These are phyloP conservation scores for Pseudoperonospora humuli DNA, from an alignment of 352 stramenopile species.

Conservation along the genomic window DNA sequence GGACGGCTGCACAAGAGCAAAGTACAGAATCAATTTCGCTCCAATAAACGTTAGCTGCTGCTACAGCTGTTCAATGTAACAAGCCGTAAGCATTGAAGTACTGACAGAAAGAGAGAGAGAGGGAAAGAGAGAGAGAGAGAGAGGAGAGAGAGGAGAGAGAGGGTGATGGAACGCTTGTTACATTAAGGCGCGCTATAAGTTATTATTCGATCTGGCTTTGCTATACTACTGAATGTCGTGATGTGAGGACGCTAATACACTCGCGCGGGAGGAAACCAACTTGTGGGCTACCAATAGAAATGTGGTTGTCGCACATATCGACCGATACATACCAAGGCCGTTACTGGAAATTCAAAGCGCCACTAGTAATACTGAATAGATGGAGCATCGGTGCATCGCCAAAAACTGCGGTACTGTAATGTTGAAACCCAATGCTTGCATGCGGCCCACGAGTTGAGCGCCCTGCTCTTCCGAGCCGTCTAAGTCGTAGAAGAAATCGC, in stretches of 20 bases:
- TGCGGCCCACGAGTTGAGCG: slow-evolving; percentile 45
- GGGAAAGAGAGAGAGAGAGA: background rate
- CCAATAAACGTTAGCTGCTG: slow-evolving; percentile 15
- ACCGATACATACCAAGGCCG: slow-evolving; percentile 1
- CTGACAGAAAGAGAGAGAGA: slow-evolving; percentile 3
- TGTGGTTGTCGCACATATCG: slow-evolving; percentile 1
- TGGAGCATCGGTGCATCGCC: slow-evolving; percentile 52
- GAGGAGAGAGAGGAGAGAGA: too few species aligned
- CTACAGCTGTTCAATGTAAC: too few species aligned
- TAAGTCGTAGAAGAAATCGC: slow-evolving; percentile 61
- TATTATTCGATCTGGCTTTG: too few species aligned
- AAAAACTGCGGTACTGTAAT: slow-evolving; percentile 60
- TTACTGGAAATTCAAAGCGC: slow-evolving; percentile 30
- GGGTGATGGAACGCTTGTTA: too few species aligned
- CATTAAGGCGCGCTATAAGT: too few species aligned
- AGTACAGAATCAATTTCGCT: slow-evolving; percentile 43
- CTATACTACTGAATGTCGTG: too few species aligned
- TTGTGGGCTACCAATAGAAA: background rate
- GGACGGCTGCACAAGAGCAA: slow-evolving; percentile 34
- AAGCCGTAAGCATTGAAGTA: slow-evolving; percentile 1
- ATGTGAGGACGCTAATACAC: background rate
- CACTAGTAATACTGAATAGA: slow-evolving; percentile 60
- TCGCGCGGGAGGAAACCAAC: too few species aligned
- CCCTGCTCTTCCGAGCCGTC: slow-evolving; percentile 49
- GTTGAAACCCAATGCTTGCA: slow-evolving; percentile 56